Base-by-base conservation (phyloP, 768 basidiomycete genomes). In the Collybiopsis confluens region DNA sequence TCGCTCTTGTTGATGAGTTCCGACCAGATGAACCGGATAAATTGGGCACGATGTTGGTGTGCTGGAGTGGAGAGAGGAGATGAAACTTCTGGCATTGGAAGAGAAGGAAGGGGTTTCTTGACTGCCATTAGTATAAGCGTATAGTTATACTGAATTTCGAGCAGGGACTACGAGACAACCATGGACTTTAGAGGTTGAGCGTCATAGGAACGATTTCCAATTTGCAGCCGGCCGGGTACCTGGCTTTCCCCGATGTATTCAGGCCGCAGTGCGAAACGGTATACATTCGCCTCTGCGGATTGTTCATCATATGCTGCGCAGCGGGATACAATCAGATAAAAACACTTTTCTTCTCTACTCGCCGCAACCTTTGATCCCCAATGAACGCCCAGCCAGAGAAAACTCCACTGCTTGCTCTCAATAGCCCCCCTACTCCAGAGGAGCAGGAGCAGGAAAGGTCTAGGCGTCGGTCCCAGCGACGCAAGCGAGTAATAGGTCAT, bases 21-120 rank as follows among this genome's bases (percentile, higher is more conserved):
- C 4, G 65, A 59, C 24, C 79, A 65, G 44, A 75, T 65, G 49
- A 72, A 68, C 26, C 68, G 68, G 18, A 81, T 68, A 23, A 79
- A 67, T 16, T 65, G 68, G 10, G 63, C 62, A 7, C 76, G 71
- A 56, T 80, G 79, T 4, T 58, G 60, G 30, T 69, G 68, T 7
- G 76, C 72, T 26, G 76, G 72, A 15, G 68, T 60, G 2, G 71
- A 69, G n/a, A 78, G 68, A 1, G 63, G 62, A 1, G 13, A 36
- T 26, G 20, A 16, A 43, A 16, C 4, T 13, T 18, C 23, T 20
- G 52, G 16, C 2, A 2, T 36, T 7, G 54, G 54, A 23, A 48
- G 21, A 16, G 21, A 35, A n/a, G 54, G 54, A 24, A 54, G 45
- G 8, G 54, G 45, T 54, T 54, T 54, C n/a, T 18, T 16, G 38